Evolutionary conservation across 495 filamentous ascomycete genomes (phyloP).

Genomic region (Penicillium canescens): DNA sequence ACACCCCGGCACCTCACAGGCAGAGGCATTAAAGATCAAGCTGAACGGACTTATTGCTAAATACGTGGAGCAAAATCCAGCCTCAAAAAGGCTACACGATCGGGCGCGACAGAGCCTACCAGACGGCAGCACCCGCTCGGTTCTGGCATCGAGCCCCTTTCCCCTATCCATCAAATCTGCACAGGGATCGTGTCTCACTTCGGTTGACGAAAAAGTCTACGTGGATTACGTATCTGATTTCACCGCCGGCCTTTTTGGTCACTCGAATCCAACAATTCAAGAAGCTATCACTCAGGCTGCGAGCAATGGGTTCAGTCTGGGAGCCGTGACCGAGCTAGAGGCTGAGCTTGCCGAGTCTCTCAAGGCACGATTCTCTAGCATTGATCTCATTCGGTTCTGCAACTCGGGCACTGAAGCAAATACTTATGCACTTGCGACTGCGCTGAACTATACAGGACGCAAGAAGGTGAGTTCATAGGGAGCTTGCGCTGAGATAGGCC

Average conservation of each 20-base stretch:
- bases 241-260: constrained; percentile 55
- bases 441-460: constrained; percentile 37
- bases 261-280: constrained; percentile 47
- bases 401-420: constrained; percentile 57
- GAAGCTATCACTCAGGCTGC: constrained; percentile 37
- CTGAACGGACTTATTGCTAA: too few species aligned
- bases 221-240: constrained; percentile 52
- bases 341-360: constrained; percentile 37
- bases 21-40: too few species aligned
- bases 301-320: constrained; percentile 37
- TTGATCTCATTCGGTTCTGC: constrained; percentile 41
- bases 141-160: too few species aligned
- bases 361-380: constrained; percentile 42
- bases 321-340: constrained; percentile 42
- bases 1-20: too few species aligned
- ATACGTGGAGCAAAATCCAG: too few species aligned
- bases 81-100: too few species aligned
- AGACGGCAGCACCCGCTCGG: too few species aligned
- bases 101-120: too few species aligned
- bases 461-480: constrained; percentile 24
- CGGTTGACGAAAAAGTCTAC: too few species aligned
- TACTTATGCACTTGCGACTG: constrained; percentile 44
- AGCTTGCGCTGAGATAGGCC: too few species aligned
- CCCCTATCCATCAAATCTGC: too few species aligned
- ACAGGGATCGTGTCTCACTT: too few species aligned